phyloP scores from a whole-genome alignment of 345 rosid genomes.

The Lagerstroemia speciosa region DNA sequence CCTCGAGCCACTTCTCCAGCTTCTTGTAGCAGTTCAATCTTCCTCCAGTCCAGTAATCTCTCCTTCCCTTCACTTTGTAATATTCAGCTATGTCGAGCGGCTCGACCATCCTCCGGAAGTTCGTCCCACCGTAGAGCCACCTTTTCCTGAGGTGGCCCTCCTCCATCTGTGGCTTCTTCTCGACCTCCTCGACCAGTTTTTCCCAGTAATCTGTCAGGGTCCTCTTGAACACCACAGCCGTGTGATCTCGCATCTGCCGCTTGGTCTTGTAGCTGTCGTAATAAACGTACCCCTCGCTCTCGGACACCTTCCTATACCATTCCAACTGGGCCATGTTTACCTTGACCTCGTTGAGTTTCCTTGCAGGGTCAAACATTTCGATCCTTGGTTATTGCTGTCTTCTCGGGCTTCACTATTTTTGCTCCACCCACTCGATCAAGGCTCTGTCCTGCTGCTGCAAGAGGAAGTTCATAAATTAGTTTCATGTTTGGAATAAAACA shows the following conservation, averaged over 20 bases:
- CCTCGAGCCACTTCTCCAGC: conserved; percentile 43
- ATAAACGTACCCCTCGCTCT: conserved; percentile 27
- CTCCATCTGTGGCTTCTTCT: conserved; percentile 45
- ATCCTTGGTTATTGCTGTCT: conserved; percentile 3
- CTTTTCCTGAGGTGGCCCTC: conserved; percentile 12
- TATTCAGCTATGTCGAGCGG: conserved; percentile 71
- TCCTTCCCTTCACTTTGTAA: conserved; percentile 20
- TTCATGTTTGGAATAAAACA: background rate
- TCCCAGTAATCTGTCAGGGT: conserved; percentile 39
- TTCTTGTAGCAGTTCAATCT: conserved; percentile 38
- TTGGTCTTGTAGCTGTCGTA: conserved; percentile 46
- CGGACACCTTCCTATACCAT: conserved; percentile 48
- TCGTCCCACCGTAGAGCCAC: conserved; percentile 41
- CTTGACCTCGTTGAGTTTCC: conserved; percentile 35
- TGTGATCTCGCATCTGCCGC: background rate
- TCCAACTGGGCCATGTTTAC: conserved; percentile 37
- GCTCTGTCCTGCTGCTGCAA: conserved; percentile 19
- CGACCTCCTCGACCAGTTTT: conserved; percentile 32
- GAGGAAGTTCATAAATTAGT: background rate
- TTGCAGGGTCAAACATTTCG: conserved; percentile 12
- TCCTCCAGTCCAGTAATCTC: conserved; percentile 25
- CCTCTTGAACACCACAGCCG: conserved; percentile 8
- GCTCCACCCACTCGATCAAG: background rate
- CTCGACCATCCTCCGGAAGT: conserved; percentile 60
- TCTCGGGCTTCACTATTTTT: conserved; percentile 6